Conservation (phyloP, 148 eudicot genomes). For the Hydrangea macrophylla region DNA sequence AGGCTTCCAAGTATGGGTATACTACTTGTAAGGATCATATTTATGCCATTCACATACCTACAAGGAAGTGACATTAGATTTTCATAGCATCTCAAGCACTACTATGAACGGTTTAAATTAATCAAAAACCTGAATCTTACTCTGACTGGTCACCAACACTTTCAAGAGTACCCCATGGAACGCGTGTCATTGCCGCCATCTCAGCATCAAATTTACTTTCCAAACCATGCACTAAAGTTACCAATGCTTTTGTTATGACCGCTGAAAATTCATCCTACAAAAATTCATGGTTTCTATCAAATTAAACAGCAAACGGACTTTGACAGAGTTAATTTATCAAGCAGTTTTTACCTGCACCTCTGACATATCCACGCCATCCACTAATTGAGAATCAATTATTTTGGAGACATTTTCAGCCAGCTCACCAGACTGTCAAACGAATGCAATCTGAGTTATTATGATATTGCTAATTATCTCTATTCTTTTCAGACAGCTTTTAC, state of each 20-base stretch:
- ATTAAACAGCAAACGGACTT: not conserved
- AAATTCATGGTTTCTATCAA: constrained; percentile 1
- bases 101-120: not conserved
- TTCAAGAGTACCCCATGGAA: constrained; percentile 94
- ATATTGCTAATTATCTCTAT: too few species aligned
- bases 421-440: constrained; percentile 71
- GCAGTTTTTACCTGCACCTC: constrained; percentile 74
- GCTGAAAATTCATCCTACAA: constrained; percentile 95
- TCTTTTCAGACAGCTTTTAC: too few species aligned
- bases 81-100: not conserved
- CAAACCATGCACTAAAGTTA: constrained; percentile 90
- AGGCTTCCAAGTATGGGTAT: constrained; percentile 87
- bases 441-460: not conserved
- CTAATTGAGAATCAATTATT: constrained; percentile 67
- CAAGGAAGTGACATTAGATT: constrained; percentile 24
- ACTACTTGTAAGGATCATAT: constrained; percentile 69
- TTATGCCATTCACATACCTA: constrained; percentile 88
- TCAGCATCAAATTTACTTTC: constrained; percentile 95
- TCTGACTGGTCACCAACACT: constrained; percentile 98
- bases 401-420: constrained; percentile 92
- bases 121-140: constrained; percentile 39
- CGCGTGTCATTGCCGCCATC: constrained; percentile 98
- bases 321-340: not conserved
- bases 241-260: constrained; percentile 80
- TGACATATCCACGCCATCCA: constrained; percentile 80